Base-by-base conservation (phyloP, 2,329 filamentous ascomycete species). In the Acephala macrosclerotiorum region DNA sequence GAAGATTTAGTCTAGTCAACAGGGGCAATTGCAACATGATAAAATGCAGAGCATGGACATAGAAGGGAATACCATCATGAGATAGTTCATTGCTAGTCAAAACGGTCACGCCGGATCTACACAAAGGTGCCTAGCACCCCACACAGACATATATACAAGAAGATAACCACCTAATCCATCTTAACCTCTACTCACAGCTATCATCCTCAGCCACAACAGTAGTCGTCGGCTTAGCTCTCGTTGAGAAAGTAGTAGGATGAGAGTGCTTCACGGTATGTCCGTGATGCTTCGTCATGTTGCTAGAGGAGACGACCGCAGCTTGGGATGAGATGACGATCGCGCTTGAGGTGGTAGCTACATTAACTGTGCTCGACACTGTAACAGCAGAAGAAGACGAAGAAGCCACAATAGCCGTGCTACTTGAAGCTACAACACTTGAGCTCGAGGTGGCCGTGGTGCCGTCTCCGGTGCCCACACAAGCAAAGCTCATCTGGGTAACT, bases 401-500 rank as follows among this genome's bases (percentile, higher is more conserved):
- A 7, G 51, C 22, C 3, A 55, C 51, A 3, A 35, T 14, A 51
- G 51, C 60, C 9, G 65, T 40, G 26, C 33, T 47, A 12, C 45
- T 49, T 18, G 45, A 49, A 55, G 26, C 51, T 11, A 55, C 26
- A 33, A 55, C 51, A 55, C 59, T 63, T 12, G 65, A 51, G 38
- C 35, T 42, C 36, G 33, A 42, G 38, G 5, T 42, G 9, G 9
- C 22, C 1, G 55, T 18, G 26, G 22, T 60, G n/a, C 47, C 26
- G 26, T 63, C 66, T n/a, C 60, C 60, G 25, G 59, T 62, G 67
- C 58, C 61, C 26, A 66, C 71, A 65, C 85, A 87, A 58, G 85
- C 85, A 73, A 87, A 87, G 63, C 82, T 85, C 67, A 87, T 85
- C 71, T 82, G 80, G 65, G 73, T 77, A 60, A 76, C 75, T 22